Conservation (phyloP, 2,329 filamentous ascomycete genomes). For the Emericellopsis cladophorae region DNA sequence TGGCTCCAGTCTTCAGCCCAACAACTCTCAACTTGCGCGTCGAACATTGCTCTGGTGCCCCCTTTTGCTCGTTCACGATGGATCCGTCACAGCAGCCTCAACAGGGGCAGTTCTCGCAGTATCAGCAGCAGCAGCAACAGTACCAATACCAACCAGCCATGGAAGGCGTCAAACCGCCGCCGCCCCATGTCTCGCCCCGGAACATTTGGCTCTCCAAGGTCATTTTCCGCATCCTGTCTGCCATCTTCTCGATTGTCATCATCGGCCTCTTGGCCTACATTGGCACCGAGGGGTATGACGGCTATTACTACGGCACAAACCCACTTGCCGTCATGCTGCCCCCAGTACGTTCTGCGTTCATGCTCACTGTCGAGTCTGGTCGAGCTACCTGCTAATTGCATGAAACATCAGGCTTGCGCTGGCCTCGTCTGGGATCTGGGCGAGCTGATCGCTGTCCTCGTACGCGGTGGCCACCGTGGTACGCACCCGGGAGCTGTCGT, state of each 20-base stretch:
- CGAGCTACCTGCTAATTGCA: background rate
- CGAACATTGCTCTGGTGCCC: too few species aligned
- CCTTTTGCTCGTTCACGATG: background rate
- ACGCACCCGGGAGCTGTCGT: conserved; percentile 6
- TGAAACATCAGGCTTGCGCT: conserved; percentile 1
- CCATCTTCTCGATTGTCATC: conserved; percentile 1
- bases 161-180: background rate
- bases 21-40: too few species aligned
- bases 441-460: conserved; percentile 4
- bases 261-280: conserved; percentile 2
- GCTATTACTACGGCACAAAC: background rate
- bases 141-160: background rate
- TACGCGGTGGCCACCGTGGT: conserved; percentile 4
- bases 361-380: background rate
- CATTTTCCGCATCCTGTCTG: conserved; percentile 3
- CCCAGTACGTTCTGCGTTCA: conserved; percentile 1
- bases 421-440: conserved; percentile 4
- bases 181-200: conserved; percentile 2
- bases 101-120: background rate
- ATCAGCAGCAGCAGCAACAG: background rate
- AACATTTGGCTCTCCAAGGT: conserved; percentile 2
- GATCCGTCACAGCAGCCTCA: background rate
- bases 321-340: conserved; percentile 2
- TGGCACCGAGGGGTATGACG: background rate
- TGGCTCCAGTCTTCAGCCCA: too few species aligned